Base-by-base conservation (phyloP, 306 rosid genomes). In the Lathyrus oleraceus region DNA sequence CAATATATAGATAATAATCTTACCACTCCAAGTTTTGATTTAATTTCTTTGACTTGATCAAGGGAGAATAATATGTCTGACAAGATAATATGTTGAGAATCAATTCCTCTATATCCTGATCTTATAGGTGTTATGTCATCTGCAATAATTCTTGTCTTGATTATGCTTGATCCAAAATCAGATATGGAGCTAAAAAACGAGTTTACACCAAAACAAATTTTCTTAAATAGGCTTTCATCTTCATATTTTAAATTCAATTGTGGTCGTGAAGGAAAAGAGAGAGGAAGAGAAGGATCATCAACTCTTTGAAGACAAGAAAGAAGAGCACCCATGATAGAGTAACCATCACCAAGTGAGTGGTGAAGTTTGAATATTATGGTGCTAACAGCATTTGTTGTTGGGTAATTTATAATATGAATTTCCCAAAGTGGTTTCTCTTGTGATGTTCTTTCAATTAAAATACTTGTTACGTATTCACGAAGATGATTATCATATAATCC, bases 321-420 rank as follows among this genome's bases (percentile, higher is more conserved):
- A 74, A 89, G 88, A 67, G 85, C 79, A 27, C 85, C 84, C 83
- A 87, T 78, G 3, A 85, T 65, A 3, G 90, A 76, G 75, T 76
- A 85, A 15, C 88, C 93, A 79, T 87, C 91, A 4, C 90, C 94
- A 65, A 88, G 88, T 1, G 94, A 79, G 60, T 85, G 95, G 36
- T 85, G 90, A 60, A 86, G 66, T 70, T 78, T 78, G 82, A 88
- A 78, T 30, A 88, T 59, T 28, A 84, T 0, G 8, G 70, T 78
- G 2, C 84, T 85, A 60, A 71, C 77, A 56, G 85, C 81, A 44
- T 39, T 74, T 16, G 42, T 79, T 12, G 94, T 83, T 14, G 94
- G 88, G 64, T 83, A 88, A 5, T 81, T 85, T 3, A 88, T 44
- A 3, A 81, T 3, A 76, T 86, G 91, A 6, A 88, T 28, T 82